Evolutionary conservation across 2,329 filamentous ascomycete species (phyloP).

Genomic region (Microdochium nivale): DNA sequence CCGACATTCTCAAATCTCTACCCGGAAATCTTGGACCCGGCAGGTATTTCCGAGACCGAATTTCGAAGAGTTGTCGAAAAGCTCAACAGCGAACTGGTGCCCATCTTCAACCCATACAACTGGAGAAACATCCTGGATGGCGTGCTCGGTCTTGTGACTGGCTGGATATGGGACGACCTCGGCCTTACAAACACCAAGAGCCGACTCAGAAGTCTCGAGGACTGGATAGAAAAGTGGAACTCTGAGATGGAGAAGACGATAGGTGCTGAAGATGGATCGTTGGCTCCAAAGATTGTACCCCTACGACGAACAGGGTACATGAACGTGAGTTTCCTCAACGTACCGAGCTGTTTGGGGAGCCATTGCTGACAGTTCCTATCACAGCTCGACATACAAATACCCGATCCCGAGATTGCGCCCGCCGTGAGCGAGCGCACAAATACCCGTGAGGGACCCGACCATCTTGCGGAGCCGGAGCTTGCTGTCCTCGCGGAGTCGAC

Average conservation of each 20-base stretch:
- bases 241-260: slow-evolving; percentile 51
- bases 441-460: slow-evolving; percentile 1
- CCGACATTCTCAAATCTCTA: slow-evolving; percentile 94
- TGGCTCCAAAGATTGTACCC: slow-evolving; percentile 64
- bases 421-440: neutral
- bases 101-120: slow-evolving; percentile 73
- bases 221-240: slow-evolving; percentile 86
- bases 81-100: slow-evolving; percentile 68
- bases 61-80: slow-evolving; percentile 76
- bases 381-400: slow-evolving; percentile 73
- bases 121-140: slow-evolving; percentile 73
- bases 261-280: slow-evolving; percentile 38
- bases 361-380: slow-evolving; percentile 6
- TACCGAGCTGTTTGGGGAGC: no score
- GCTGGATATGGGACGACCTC: slow-evolving; percentile 92
- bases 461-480: slow-evolving; percentile 5
- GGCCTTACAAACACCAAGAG: slow-evolving; percentile 70
- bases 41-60: slow-evolving; percentile 72
- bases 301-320: slow-evolving; percentile 81
- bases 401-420: slow-evolving; percentile 62
- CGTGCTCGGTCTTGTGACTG: slow-evolving; percentile 70
- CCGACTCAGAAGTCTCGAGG: slow-evolving; percentile 61
- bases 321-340: slow-evolving; percentile 55
- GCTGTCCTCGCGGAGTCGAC: slow-evolving; percentile 4
- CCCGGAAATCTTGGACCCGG: slow-evolving; percentile 86